A percentile compares a stretch with the other conserved stretches of the same genome.
These are phyloP conservation scores for Alternaria gaisen DNA, from an alignment of 2,329 filamentous ascomycete genomes.

Conservation along the genomic window DNA sequence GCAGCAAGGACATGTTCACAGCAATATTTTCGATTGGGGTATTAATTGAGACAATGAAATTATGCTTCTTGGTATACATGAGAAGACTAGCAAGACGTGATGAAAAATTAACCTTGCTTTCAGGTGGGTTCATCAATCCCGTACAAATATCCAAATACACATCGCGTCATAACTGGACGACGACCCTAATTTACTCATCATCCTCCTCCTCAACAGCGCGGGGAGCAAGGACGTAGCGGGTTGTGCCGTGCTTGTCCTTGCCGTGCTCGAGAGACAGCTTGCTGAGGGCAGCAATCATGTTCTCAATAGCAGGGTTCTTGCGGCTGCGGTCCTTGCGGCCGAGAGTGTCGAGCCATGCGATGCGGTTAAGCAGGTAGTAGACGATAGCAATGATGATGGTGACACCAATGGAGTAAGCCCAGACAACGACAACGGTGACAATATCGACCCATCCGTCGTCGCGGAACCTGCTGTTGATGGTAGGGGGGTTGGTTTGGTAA, in stretches of 20 bases:
- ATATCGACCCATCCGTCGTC: slow-evolving; percentile 66
- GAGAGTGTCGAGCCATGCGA: slow-evolving; percentile 67
- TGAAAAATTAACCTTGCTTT: slow-evolving; percentile 38
- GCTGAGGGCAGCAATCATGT: slow-evolving; percentile 70
- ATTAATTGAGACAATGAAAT: slow-evolving; percentile 41
- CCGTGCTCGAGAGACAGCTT: slow-evolving; percentile 71
- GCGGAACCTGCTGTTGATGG: slow-evolving; percentile 51
- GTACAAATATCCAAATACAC: slow-evolving; percentile 39
- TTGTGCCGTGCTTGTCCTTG: slow-evolving; percentile 58
- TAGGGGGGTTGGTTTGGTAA: slow-evolving; percentile 54
- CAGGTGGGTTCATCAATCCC: slow-evolving; percentile 38
- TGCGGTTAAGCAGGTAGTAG: slow-evolving; percentile 69
- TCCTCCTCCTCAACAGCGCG: slow-evolving; percentile 61
- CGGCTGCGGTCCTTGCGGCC: slow-evolving; percentile 69
- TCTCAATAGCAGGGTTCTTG: slow-evolving; percentile 71
- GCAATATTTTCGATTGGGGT: slow-evolving; percentile 2
- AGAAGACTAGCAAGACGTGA: slow-evolving; percentile 40
- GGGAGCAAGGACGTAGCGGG: slow-evolving; percentile 56
- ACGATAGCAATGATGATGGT: slow-evolving; percentile 72
- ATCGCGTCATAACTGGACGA: slow-evolving; percentile 31
- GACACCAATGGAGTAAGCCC: slow-evolving; percentile 72
- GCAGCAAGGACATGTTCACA: neutral
- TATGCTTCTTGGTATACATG: slow-evolving; percentile 43
- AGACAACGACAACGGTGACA: slow-evolving; percentile 71
- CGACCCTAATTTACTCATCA: slow-evolving; percentile 50